Evolutionary conservation across 257 asterid genomes (phyloP).

Genomic region (Rehmannia glutinosa): DNA sequence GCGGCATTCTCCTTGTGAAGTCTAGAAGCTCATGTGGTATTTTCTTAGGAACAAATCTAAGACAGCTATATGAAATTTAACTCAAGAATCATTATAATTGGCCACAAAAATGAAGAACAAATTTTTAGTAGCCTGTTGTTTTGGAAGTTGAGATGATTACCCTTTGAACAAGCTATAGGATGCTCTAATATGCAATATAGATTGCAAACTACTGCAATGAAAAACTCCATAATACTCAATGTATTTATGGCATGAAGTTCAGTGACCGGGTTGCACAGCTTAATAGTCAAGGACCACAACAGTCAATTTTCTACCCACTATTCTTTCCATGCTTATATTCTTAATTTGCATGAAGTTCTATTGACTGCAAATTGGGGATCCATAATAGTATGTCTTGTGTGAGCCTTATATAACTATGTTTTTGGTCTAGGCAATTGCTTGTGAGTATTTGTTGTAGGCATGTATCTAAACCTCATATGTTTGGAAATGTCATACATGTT

Average conservation of each 20-base stretch:
- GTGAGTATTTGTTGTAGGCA: too few relatives aligned
- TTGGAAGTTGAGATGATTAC: neutral
- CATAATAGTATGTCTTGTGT: neutral
- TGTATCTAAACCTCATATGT: neutral
- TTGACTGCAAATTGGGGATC: neutral
- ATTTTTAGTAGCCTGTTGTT: neutral
- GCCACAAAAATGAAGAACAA: neutral
- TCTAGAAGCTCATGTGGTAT: neutral
- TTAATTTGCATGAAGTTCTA: neutral
- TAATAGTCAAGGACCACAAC: neutral
- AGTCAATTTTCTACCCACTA: neutral
- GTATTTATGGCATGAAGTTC: neutral
- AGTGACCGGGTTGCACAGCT: neutral
- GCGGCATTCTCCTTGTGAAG: neutral
- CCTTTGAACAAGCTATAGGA: neutral
- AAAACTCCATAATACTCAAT: neutral
- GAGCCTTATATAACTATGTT: neutral
- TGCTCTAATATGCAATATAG: neutral
- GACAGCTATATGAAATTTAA: neutral
- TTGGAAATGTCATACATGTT: neutral
- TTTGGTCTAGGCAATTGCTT: neutral
- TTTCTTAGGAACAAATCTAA: neutral
- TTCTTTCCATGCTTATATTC: neutral
- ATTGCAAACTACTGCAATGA: neutral
- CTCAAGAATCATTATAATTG: neutral